Conservation (phyloP, 805 yeast species). For the Saccharomyces jurei region DNA sequence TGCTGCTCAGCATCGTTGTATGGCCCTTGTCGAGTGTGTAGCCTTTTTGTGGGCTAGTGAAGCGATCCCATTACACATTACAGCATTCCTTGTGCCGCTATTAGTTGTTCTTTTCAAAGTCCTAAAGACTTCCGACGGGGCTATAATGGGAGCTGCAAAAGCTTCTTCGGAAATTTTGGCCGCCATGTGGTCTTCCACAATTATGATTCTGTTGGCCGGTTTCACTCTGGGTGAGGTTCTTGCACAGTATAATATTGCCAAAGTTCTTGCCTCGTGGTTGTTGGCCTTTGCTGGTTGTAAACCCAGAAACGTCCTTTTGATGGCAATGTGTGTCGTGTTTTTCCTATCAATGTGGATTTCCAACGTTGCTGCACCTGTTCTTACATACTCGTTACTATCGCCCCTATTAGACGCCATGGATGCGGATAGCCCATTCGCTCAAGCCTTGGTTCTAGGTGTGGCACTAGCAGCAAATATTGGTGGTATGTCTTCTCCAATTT, state of each 20-base stretch:
- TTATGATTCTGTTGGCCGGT: constrained; percentile 81
- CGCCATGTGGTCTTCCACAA: constrained; percentile 88
- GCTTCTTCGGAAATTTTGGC: constrained; percentile 62
- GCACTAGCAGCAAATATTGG: constrained; percentile 86
- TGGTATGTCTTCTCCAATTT: constrained; percentile 92
- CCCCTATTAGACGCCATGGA: constrained; percentile 74
- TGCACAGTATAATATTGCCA: constrained; percentile 80
- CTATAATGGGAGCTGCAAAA: constrained; percentile 49
- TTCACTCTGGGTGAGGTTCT: constrained; percentile 87
- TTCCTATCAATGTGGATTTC: constrained; percentile 90
- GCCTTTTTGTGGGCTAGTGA: constrained; percentile 90
- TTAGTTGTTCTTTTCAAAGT: constrained; percentile 62
- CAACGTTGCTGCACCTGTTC: constrained; percentile 90
- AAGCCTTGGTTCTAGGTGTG: constrained; percentile 76
- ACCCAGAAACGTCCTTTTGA: constrained; percentile 65
- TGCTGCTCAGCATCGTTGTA: constrained; percentile 47
- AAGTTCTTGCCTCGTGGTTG: constrained; percentile 68
- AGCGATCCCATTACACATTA: constrained; percentile 80
- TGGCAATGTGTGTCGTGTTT: constrained; percentile 74
- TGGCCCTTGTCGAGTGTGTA: constrained; percentile 51
- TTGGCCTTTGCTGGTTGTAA: constrained; percentile 71
- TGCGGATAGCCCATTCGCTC: constrained; percentile 63
- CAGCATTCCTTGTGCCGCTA: constrained; percentile 73
- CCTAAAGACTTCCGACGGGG: constrained; percentile 40
- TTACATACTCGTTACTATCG: constrained; percentile 76